These are phyloP conservation scores for Septoria linicola DNA, from an alignment of 2,329 filamentous ascomycete genomes.

Conservation along the genomic window DNA sequence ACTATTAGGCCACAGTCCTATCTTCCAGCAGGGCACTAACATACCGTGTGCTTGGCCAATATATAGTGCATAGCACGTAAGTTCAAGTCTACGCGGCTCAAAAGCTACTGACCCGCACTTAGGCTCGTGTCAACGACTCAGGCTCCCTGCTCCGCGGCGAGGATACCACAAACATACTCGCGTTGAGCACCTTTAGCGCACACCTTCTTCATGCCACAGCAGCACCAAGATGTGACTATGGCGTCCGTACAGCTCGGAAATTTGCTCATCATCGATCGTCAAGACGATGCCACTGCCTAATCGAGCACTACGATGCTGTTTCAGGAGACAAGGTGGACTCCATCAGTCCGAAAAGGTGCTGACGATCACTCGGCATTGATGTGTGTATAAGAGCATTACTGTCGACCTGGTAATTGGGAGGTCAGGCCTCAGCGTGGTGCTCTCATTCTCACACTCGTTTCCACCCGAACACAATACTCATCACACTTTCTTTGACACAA, in stretches of 20 bases:
- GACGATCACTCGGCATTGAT: neutral
- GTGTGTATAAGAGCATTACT: neutral
- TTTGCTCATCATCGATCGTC: neutral
- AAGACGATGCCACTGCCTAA: neutral
- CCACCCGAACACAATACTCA: neutral
- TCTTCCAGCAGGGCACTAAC: too few species aligned
- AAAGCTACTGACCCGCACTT: too few species aligned
- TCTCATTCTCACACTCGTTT: neutral
- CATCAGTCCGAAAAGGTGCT: neutral
- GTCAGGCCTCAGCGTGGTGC: neutral
- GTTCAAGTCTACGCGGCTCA: too few species aligned
- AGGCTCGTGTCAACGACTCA: neutral
- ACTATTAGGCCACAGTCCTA: too few species aligned
- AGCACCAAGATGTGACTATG: neutral
- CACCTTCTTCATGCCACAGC: neutral
- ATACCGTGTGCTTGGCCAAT: neutral
- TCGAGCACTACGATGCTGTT: neutral
- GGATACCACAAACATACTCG: neutral
- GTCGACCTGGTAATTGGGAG: neutral
- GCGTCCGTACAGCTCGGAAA: neutral
- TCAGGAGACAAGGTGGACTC: neutral
- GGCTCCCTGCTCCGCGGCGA: neutral
- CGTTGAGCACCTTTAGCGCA: neutral
- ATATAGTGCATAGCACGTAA: neutral
- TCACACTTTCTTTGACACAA: neutral